Percentiles rank a stretch among this genome's conserved stretches.
Conservation (phyloP, 2,329 filamentous ascomycete genomes). For the Pseudopithomyces maydicus region DNA sequence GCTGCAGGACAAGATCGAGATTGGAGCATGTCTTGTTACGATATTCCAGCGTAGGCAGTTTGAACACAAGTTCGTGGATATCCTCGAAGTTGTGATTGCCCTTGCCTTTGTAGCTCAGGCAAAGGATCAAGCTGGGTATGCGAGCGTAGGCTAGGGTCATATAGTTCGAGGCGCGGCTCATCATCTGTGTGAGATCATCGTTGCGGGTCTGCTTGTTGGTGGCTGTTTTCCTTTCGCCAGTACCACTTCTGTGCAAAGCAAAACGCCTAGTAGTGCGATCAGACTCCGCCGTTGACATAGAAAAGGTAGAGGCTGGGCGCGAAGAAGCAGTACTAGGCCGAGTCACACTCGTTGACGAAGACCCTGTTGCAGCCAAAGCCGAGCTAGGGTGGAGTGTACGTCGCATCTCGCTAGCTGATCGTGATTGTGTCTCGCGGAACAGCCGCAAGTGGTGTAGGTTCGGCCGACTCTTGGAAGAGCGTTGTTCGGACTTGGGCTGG, state of each 20-base stretch:
- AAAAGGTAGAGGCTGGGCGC: constrained; percentile 26
- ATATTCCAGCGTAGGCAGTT: constrained; percentile 91
- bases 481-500: constrained; percentile 39
- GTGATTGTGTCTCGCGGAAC: constrained; percentile 38
- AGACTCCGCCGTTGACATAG: constrained; percentile 30
- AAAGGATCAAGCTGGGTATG: constrained; percentile 92
- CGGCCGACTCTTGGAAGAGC: constrained; percentile 27
- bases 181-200: constrained; percentile 96
- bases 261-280: constrained; percentile 46
- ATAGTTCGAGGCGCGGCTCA: constrained; percentile 90
- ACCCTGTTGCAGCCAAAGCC: constrained; percentile 18
- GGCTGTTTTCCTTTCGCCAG: constrained; percentile 51
- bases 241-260: constrained; percentile 45
- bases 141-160: constrained; percentile 97
- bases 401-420: constrained; percentile 37
- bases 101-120: constrained; percentile 94
- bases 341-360: constrained; percentile 20
- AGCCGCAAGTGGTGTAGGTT: constrained; percentile 41
- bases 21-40: constrained; percentile 99
- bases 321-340: constrained; percentile 39
- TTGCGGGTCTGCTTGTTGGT: constrained; percentile 66
- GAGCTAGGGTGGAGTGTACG: constrained; percentile 37
- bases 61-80: constrained; percentile 96
- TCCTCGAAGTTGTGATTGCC: constrained; percentile 95
- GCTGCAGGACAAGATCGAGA: constrained; percentile 84